These are phyloP conservation scores for Heritiera littoralis DNA, from an alignment of 345 rosid genomes.

Conservation along the genomic window DNA sequence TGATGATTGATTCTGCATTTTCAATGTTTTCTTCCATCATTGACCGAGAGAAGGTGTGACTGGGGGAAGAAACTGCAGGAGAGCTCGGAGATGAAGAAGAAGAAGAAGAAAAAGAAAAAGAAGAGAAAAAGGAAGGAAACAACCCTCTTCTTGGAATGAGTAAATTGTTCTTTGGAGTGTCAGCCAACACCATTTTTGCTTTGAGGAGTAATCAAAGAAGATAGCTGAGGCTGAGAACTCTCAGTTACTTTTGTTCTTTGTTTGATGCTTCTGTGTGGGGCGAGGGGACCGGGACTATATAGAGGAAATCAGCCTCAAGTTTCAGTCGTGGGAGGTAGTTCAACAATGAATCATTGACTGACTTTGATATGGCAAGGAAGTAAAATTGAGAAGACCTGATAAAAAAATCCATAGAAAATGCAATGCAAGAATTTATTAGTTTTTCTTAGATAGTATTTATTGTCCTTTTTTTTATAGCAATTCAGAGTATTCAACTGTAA, in stretches of 20 bases:
- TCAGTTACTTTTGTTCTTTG: neutral
- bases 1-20: constrained; percentile 52
- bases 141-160: neutral
- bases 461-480: neutral
- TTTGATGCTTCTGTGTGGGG: neutral
- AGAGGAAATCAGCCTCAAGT: neutral
- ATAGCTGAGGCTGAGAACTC: neutral
- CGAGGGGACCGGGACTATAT: neutral
- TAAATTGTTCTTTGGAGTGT: neutral
- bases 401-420: neutral
- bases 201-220: no score
- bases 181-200: neutral
- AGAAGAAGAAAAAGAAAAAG: constrained; percentile 14
- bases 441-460: neutral
- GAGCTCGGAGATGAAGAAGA: constrained; percentile 31
- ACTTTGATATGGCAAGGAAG: neutral
- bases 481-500: neutral
- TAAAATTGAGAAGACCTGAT: neutral
- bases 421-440: neutral
- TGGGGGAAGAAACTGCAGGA: constrained; percentile 28
- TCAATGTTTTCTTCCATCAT: constrained; percentile 49
- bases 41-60: constrained; percentile 38
- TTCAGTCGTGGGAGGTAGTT: neutral
- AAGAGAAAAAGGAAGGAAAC: neutral
- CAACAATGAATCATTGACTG: neutral